These are phyloP conservation scores for Fomitopsis serialis DNA, from an alignment of 768 basidiomycete species.

Conservation along the genomic window DNA sequence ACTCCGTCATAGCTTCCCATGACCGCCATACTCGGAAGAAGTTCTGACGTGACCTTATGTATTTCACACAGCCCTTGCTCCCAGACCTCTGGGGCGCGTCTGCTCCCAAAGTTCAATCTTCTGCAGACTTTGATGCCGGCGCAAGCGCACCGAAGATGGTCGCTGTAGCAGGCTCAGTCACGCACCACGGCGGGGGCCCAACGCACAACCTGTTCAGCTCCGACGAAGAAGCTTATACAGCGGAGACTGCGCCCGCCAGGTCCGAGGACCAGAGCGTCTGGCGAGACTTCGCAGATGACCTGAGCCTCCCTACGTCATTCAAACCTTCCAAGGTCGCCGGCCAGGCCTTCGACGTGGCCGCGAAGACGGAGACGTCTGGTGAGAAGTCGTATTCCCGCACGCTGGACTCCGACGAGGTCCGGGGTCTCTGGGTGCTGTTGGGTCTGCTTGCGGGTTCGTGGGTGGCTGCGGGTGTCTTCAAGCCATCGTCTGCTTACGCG, in stretches of 20 bases:
- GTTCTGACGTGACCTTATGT: constrained; percentile 6
- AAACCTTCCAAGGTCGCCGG: constrained; percentile 8
- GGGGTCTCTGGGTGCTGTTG: constrained; percentile 42
- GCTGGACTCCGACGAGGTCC: constrained; percentile 39
- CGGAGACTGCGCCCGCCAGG: constrained; percentile 5
- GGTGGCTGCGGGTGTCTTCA: constrained; percentile 33
- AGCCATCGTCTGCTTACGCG: constrained; percentile 16
- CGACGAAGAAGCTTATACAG: not conserved
- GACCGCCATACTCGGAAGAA: not conserved
- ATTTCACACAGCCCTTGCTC: constrained; percentile 50
- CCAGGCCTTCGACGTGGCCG: constrained; percentile 15
- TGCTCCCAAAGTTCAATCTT: constrained; percentile 26
- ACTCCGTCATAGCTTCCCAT: not conserved
- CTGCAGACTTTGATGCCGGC: constrained; percentile 19
- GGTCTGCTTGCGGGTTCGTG: constrained; percentile 47
- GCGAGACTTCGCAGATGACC: constrained; percentile 32
- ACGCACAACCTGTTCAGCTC: constrained; percentile 29
- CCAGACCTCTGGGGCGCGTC: constrained; percentile 57
- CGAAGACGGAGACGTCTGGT: constrained; percentile 17
- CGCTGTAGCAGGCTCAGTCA: constrained; percentile 41
- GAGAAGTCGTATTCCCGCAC: constrained; percentile 22
- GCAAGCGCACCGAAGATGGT: constrained; percentile 41
- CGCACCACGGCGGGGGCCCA: constrained; percentile 44
- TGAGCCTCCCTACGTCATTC: constrained; percentile 30
- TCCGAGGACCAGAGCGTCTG: constrained; percentile 21